Conservation (phyloP, 148 eudicot species). For the Camellia japonica region DNA sequence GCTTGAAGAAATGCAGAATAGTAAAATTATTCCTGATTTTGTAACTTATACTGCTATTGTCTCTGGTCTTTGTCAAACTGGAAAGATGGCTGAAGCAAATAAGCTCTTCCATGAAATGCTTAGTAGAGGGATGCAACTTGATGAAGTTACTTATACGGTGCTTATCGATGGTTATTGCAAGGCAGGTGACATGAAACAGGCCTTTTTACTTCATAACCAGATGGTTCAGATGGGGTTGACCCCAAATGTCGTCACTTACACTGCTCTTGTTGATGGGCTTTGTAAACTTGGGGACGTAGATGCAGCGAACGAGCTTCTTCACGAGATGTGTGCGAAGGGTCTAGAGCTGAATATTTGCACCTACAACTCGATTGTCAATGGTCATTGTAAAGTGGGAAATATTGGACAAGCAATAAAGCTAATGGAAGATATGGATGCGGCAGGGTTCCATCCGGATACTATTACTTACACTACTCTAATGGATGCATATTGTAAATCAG, state of each 20-base stretch:
- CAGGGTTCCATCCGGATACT: conserved; percentile 67
- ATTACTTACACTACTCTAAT: conserved; percentile 84
- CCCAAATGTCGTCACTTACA: conserved; percentile 84
- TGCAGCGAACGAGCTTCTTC: conserved; percentile 78
- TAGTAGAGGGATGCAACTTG: conserved; percentile 51
- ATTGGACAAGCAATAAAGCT: conserved; percentile 60
- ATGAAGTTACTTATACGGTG: conserved; percentile 75
- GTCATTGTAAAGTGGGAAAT: conserved; percentile 77
- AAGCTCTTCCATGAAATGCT: conserved; percentile 66
- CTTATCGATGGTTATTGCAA: conserved; percentile 93
- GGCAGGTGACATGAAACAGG: conserved; percentile 59
- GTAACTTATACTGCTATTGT: conserved; percentile 68
- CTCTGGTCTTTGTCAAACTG: conserved; percentile 55
- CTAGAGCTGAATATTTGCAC: conserved; percentile 74
- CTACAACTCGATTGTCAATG: conserved; percentile 77
- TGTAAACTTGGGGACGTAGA: conserved; percentile 82
- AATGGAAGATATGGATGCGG: conserved; percentile 67
- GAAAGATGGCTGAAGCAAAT: conserved; percentile 63
- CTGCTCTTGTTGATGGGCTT: conserved; percentile 86
- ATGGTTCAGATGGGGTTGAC: conserved; percentile 65
- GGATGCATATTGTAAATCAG: conserved; percentile 88
- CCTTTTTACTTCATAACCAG: conserved; percentile 76
- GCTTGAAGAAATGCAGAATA: conserved; percentile 65
- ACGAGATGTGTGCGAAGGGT: conserved; percentile 71
- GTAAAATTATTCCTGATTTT: conserved; percentile 50